Evolutionary conservation across 208 protist genomes (phyloP), one percentile per base, ranked within the genome.

Genomic region (Sergeia podlipaevii): DNA sequence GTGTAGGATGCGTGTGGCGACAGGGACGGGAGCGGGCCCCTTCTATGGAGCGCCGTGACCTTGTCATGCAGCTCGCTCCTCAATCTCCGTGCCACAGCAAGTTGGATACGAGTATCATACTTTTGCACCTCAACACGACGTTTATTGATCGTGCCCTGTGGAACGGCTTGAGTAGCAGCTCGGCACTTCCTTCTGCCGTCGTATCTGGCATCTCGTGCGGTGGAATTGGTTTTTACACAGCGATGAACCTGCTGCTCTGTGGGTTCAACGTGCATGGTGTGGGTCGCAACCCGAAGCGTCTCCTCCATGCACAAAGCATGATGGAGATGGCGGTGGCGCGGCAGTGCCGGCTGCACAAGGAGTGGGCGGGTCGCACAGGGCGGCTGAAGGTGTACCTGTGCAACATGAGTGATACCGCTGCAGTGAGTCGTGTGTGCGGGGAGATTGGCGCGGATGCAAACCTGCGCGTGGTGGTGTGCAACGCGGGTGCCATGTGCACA

Each of bases 261-360:
- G 82, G 82, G 6, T 72, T 84, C 36, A 90, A 83, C 36, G 82
- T 90, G 15, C 78, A 83, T 56, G 82, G 74, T 18, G 72, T 90
- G 26, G 61, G 58, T 4, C 70, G 77, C 36, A 60, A 37, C 15
- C 44, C 54, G 4, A 61, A 56, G 24, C 59, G 66, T 32, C 44
- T 67, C 6, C 48, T 60, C 39, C 48, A 63, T 38, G 59, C 68
- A 0, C 62, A 70, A 26, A 70, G 68, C 21, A 58, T 77, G 42
- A 49, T 90, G 18, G 50, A 53, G 11, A 39, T n/a, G 15, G 77
- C 82, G 13, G 60, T 80, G 21, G 69, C 77, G 17, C 75, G 77
- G 0, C 77, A 85, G 58, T 49, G 67, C n/a, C 69, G 46, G 60
- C 46, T 86, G 54, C 78, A 90, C 61, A 80, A 76, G 45, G 77